A percentile compares a stretch with the other conserved stretches of the same genome.
These are phyloP conservation scores for Alternaria angustiovoidea DNA, from an alignment of 2,329 filamentous ascomycete species.

Conservation along the genomic window DNA sequence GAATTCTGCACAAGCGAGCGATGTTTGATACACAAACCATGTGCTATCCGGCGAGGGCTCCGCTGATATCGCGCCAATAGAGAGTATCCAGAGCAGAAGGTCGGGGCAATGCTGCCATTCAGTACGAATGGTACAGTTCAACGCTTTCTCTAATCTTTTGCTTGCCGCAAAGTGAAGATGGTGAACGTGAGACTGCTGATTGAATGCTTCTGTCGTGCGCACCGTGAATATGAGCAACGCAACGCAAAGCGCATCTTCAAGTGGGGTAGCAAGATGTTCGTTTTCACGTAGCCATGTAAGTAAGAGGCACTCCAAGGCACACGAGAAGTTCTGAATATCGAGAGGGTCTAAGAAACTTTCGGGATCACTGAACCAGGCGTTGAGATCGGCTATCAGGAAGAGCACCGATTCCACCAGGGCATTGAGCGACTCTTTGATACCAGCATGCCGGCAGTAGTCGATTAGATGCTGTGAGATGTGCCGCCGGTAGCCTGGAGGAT, in stretches of 20 bases:
- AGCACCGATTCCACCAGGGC: slow-evolving; percentile 40
- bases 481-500: slow-evolving; percentile 41
- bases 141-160: slow-evolving; percentile 45
- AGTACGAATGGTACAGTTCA: slow-evolving; percentile 42
- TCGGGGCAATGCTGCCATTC: slow-evolving; percentile 47
- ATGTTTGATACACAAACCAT: slow-evolving; percentile 47
- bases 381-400: slow-evolving; percentile 47
- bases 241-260: slow-evolving; percentile 48
- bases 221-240: slow-evolving; percentile 49
- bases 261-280: slow-evolving; percentile 34
- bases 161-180: slow-evolving; percentile 44
- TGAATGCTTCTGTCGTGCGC: slow-evolving; percentile 45
- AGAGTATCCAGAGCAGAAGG: slow-evolving; percentile 49
- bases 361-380: slow-evolving; percentile 44
- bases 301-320: slow-evolving; percentile 43
- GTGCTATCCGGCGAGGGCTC: slow-evolving; percentile 40
- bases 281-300: slow-evolving; percentile 44
- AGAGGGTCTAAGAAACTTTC: slow-evolving; percentile 44
- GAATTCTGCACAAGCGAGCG: slow-evolving; percentile 45
- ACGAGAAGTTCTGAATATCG: slow-evolving; percentile 49
- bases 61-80: slow-evolving; percentile 47
- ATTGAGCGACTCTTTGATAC: slow-evolving; percentile 39
- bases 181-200: slow-evolving; percentile 34
- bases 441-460: slow-evolving; percentile 40
- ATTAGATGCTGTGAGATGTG: slow-evolving; percentile 41